These are phyloP conservation scores for Saturnispora diversa DNA, from an alignment of 805 yeast species.

Conservation along the genomic window DNA sequence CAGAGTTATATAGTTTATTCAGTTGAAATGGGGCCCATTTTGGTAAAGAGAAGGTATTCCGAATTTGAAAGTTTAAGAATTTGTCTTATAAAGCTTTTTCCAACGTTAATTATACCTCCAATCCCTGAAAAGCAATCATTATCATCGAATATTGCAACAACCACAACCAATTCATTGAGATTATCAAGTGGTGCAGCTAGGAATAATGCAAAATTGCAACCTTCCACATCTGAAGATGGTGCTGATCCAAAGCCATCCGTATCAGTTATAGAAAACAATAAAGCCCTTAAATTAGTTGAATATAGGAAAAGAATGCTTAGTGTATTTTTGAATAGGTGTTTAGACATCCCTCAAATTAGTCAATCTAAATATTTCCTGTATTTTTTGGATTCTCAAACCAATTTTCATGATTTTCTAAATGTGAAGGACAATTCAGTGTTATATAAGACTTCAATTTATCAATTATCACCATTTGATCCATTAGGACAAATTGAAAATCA, in stretches of 20 bases:
- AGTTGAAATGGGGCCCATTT: slow-evolving; percentile 50
- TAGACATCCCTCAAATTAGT: slow-evolving; percentile 46
- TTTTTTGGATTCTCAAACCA: slow-evolving; percentile 78
- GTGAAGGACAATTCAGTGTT: slow-evolving; percentile 48
- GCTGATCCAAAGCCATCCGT: neutral
- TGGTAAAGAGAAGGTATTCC: slow-evolving; percentile 78
- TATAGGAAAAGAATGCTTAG: slow-evolving; percentile 70
- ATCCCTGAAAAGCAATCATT: slow-evolving; percentile 81
- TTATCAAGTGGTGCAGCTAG: slow-evolving; percentile 10
- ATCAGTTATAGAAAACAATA: neutral
- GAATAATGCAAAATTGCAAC: neutral
- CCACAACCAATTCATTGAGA: slow-evolving; percentile 26
- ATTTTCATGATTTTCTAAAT: slow-evolving; percentile 69
- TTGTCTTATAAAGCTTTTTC: slow-evolving; percentile 62
- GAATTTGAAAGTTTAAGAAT: slow-evolving; percentile 83
- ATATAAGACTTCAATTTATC: slow-evolving; percentile 42
- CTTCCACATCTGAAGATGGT: neutral
- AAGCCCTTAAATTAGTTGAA: slow-evolving; percentile 30
- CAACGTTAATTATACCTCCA: slow-evolving; percentile 82
- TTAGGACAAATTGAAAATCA: slow-evolving; percentile 42
- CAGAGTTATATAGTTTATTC: slow-evolving; percentile 69
- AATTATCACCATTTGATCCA: slow-evolving; percentile 57
- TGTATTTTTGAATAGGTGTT: slow-evolving; percentile 71
- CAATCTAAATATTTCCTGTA: slow-evolving; percentile 57
- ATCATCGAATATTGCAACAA: slow-evolving; percentile 27